A percentile compares a stretch with the other conserved stretches of the same genome.
These are phyloP conservation scores for Pinus albicaulis DNA, from an alignment of 75 land plant genomes.

Conservation along the genomic window DNA sequence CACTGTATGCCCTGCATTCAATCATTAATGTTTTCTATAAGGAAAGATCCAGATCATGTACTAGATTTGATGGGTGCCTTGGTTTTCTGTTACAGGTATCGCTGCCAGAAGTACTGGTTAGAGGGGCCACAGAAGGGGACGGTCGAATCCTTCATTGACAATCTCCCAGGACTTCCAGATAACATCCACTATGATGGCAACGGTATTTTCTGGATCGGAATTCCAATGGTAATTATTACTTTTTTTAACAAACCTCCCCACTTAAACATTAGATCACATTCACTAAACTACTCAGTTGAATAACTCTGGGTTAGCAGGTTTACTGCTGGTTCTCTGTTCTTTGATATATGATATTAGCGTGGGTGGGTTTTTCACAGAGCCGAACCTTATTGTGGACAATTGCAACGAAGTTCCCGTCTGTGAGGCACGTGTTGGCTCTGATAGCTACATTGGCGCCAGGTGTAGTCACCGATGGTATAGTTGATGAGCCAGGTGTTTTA, in stretches of 20 bases:
- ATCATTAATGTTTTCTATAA: background rate
- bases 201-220: slow-evolving; percentile 59
- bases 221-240: slow-evolving; percentile 43
- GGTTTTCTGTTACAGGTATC: background rate
- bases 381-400: background rate
- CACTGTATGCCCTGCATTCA: slow-evolving; percentile 24
- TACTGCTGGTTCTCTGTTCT: background rate
- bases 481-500: slow-evolving; percentile 19
- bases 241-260: too few relatives aligned
- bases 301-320: too few relatives aligned
- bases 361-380: background rate
- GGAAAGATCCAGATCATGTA: background rate
- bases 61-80: background rate
- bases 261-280: too few relatives aligned
- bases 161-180: slow-evolving; percentile 72
- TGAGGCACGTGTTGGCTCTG: slow-evolving; percentile 24
- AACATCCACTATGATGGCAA: slow-evolving; percentile 58
- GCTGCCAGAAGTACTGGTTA: slow-evolving; percentile 31
- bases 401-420: slow-evolving; percentile 18
- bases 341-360: background rate
- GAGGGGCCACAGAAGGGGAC: slow-evolving; percentile 51
- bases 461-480: too few relatives aligned
- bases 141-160: slow-evolving; percentile 42
- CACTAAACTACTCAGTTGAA: too few relatives aligned
- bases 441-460: slow-evolving; percentile 6